phyloP scores from a whole-genome alignment of 2,329 filamentous ascomycete species.

The Periglandula ipomoeae region DNA sequence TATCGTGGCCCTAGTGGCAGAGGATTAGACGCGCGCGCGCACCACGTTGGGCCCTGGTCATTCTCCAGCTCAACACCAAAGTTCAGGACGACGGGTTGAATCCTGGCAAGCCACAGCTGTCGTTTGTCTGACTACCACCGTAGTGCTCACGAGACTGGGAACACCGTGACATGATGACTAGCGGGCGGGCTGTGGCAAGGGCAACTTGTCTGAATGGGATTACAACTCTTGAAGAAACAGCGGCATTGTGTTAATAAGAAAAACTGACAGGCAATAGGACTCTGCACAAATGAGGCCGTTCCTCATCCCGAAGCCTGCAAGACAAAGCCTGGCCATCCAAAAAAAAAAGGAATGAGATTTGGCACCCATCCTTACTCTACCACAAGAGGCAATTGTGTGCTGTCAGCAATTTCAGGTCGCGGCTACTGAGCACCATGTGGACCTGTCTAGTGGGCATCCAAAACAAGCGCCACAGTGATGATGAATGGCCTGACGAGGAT shows the following conservation, averaged over 20 bases:
- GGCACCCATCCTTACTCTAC: not conserved
- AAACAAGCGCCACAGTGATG: no score
- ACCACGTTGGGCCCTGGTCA: not conserved
- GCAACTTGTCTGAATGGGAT: no score
- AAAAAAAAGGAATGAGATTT: no score
- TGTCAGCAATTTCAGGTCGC: not conserved
- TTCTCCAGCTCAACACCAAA: not conserved
- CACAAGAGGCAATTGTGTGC: not conserved
- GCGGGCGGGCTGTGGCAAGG: no score
- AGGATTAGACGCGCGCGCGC: conserved; percentile 1
- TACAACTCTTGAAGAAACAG: no score
- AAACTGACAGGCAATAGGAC: no score
- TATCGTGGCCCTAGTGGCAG: not conserved
- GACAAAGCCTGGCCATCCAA: no score
- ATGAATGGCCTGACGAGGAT: not conserved
- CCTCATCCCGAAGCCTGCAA: no score
- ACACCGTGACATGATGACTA: not conserved
- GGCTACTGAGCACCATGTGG: not conserved
- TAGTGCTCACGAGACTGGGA: not conserved
- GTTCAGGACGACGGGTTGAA: not conserved
- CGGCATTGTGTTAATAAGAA: no score
- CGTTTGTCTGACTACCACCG: not conserved
- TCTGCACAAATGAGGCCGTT: not conserved
- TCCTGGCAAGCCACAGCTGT: not conserved
- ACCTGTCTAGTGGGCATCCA: no score